Percentiles rank a stretch among this genome's conserved stretches.
Evolutionary conservation across 495 filamentous ascomycete genomes (phyloP).

Genomic region (Astrocystis sublimbata): DNA sequence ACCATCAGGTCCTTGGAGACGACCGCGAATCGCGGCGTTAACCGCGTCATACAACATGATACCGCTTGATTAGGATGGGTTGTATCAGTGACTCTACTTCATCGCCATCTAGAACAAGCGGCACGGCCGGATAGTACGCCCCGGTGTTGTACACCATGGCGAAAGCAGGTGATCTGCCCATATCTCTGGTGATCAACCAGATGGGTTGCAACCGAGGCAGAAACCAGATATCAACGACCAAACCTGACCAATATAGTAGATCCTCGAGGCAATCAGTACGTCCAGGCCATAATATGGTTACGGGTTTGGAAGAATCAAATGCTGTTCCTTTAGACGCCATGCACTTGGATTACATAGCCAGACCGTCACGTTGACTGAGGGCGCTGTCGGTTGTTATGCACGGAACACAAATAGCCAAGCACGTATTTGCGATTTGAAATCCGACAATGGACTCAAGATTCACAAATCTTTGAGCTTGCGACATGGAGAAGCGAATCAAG

Average conservation of each 20-base stretch:
- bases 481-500: no score
- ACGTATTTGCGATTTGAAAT: no score
- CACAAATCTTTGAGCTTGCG: no score
- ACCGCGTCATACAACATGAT: background rate
- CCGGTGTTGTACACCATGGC: background rate
- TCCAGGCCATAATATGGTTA: background rate
- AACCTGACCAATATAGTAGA: background rate
- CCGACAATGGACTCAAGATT: no score
- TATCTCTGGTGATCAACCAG: background rate
- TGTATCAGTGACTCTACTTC: background rate
- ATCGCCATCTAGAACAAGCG: background rate
- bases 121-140: background rate
- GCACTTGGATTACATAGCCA: no score
- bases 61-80: background rate
- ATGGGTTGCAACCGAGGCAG: background rate
- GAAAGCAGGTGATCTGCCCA: background rate
- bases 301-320: background rate
- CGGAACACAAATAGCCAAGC: no score
- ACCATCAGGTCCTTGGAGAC: background rate
- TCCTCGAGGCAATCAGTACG: background rate
- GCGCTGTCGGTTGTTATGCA: no score
- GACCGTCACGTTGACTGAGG: no score
- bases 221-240: background rate
- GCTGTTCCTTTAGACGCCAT: no score
- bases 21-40: conserved; percentile 14